Evolutionary conservation across 805 yeast species (phyloP).

Genomic region (Kodamaea hsintzibuensis): DNA sequence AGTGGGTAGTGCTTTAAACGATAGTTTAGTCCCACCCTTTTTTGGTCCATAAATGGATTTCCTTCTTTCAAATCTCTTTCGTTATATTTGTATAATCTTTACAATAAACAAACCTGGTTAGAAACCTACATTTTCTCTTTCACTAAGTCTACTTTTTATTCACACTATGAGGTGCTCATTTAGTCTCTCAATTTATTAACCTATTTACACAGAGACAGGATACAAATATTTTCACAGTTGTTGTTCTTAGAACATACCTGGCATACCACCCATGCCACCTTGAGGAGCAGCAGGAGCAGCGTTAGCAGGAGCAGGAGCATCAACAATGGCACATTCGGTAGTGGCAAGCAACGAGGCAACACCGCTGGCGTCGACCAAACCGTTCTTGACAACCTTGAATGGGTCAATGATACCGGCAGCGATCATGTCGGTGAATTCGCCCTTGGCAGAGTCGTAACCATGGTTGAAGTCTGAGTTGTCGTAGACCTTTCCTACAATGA

Average conservation of each 20-base stretch:
- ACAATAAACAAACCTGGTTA: neutral
- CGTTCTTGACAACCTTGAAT: constrained; percentile 95
- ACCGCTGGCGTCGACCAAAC: constrained; percentile 94
- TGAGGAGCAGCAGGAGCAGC: constrained; percentile 56
- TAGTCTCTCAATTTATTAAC: constrained; percentile 1
- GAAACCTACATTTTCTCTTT: too few species aligned
- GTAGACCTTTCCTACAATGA: constrained; percentile 85
- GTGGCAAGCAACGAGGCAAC: constrained; percentile 97
- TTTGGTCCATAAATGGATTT: neutral
- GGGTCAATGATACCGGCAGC: constrained; percentile 98
- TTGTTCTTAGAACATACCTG: constrained; percentile 47
- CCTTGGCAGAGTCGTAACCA: constrained; percentile 92
- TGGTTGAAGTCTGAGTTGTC: constrained; percentile 72
- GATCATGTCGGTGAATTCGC: constrained; percentile 93
- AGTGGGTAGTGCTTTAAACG: neutral
- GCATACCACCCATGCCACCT: constrained; percentile 57
- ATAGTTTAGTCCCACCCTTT: neutral
- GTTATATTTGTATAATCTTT: neutral
- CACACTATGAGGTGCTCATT: too few species aligned
- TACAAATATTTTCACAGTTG: neutral
- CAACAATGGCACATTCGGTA: constrained; percentile 97
- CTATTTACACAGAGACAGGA: constrained; percentile 7
- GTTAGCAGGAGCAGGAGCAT: constrained; percentile 81
- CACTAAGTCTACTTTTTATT: too few species aligned
- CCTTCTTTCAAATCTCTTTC: neutral